Conservation (phyloP, 805 yeast species). For the Blastobotrys parvus region DNA sequence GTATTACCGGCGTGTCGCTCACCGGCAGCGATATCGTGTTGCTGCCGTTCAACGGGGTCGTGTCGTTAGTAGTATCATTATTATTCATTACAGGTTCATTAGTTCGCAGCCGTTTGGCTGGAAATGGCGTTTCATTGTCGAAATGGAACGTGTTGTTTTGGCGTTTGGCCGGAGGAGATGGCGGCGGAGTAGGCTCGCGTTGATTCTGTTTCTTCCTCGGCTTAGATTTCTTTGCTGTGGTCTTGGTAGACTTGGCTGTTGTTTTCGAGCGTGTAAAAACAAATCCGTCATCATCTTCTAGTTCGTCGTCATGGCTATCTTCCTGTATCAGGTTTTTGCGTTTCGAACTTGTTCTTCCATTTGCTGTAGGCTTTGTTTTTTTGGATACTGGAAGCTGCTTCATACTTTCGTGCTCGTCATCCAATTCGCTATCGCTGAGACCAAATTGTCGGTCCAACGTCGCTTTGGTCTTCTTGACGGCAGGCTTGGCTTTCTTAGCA, state of each 20-base stretch:
- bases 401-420: neutral
- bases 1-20: slow-evolving; percentile 33
- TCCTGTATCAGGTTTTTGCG: neutral
- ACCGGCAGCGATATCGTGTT: slow-evolving; percentile 24
- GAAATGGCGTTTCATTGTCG: slow-evolving; percentile 2
- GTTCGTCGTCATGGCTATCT: neutral
- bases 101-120: slow-evolving; percentile 1
- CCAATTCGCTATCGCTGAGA: neutral
- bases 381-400: neutral
- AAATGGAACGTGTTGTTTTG: neutral
- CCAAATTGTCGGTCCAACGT: neutral
- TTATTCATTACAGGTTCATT: neutral
- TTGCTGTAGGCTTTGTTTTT: neutral
- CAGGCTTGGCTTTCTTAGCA: no score
- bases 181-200: slow-evolving; percentile 1
- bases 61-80: neutral
- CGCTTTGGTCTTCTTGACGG: no score
- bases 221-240: neutral
- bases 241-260: neutral
- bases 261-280: slow-evolving; percentile 22
- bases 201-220: neutral
- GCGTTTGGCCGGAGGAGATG: neutral
- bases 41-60: neutral
- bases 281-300: slow-evolving; percentile 27
- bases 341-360: neutral